A percentile compares a stretch with the other conserved stretches of the same genome.
phyloP scores from a whole-genome alignment of 331 rosid species.

The Dryas integrifolia region DNA sequence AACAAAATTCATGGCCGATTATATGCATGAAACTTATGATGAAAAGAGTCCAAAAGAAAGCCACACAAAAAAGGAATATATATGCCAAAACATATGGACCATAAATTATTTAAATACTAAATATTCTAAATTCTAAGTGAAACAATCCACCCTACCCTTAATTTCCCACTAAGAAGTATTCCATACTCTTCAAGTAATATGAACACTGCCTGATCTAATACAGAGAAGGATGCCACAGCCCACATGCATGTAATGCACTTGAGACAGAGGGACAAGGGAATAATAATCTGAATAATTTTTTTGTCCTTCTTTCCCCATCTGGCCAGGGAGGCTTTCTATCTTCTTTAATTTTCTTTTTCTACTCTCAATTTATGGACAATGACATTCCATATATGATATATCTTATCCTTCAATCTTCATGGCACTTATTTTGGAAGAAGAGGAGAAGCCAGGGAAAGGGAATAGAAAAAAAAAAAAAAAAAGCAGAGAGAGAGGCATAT shows the following conservation, averaged over 20 bases:
- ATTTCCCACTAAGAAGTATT: background rate
- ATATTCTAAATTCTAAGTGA: background rate
- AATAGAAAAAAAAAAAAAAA: background rate
- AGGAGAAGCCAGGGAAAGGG: background rate
- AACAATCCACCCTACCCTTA: background rate
- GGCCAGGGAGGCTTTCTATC: conserved; percentile 5
- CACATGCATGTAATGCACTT: background rate
- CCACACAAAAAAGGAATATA: background rate
- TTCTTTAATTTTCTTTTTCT: background rate
- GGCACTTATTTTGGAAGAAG: no score
- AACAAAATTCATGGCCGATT: background rate
- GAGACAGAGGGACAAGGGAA: no score
- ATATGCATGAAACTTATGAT: background rate
- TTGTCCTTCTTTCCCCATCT: background rate
- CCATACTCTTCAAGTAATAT: background rate
- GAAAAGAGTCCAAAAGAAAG: conserved; percentile 2
- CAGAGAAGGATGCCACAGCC: background rate
- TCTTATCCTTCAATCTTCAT: no score
- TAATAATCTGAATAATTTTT: background rate
- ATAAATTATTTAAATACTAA: background rate
- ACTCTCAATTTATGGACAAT: background rate
- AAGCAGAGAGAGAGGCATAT: background rate
- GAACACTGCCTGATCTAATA: background rate
- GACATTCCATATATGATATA: background rate
- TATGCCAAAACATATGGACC: conserved; percentile 3